A percentile compares a stretch with the other conserved stretches of the same genome.
Conservation (phyloP, 2,329 filamentous ascomycete species). For the Monosporascus sp. region DNA sequence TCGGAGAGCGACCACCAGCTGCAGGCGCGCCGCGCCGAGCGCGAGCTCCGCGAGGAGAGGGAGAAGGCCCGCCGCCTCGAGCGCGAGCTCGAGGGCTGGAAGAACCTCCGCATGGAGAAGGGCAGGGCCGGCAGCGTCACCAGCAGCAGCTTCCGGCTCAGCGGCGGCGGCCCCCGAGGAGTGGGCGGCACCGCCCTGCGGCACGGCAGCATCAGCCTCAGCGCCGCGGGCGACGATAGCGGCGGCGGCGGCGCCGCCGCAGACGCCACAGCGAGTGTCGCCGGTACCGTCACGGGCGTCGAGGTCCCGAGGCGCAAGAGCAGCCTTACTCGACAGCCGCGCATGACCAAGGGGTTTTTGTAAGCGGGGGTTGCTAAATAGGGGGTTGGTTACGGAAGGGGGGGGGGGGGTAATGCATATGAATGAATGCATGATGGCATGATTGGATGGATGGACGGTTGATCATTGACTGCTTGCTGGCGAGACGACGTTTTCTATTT, state of each 20-base stretch:
- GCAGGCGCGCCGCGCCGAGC: constrained; percentile 75
- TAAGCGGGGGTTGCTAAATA: constrained; percentile 25
- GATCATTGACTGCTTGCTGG: too few relatives aligned
- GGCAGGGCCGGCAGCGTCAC: constrained; percentile 23
- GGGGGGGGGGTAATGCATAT: not conserved
- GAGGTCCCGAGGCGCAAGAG: constrained; percentile 62
- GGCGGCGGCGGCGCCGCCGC: constrained; percentile 32
- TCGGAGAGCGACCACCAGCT: constrained; percentile 79
- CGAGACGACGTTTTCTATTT: too few relatives aligned
- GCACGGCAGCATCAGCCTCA: constrained; percentile 35
- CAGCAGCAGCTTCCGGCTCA: constrained; percentile 16
- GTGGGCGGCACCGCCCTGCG: constrained; percentile 40
- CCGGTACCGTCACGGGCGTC: constrained; percentile 32
- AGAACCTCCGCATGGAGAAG: constrained; percentile 66
- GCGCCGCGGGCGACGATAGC: not conserved
- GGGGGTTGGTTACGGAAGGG: not conserved
- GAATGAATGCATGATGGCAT: too few relatives aligned
- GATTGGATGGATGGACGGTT: too few relatives aligned
- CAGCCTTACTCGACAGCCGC: constrained; percentile 57
- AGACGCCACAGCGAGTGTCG: constrained; percentile 27
- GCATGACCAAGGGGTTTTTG: constrained; percentile 74
- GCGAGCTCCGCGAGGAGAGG: constrained; percentile 81
- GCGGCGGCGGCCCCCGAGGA: constrained; percentile 4
- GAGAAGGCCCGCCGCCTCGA: constrained; percentile 80
- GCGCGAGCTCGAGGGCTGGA: constrained; percentile 80